These are phyloP conservation scores for Haplosporangium sp. DNA, from an alignment of 371 early-diverging fungal species.

Conservation along the genomic window DNA sequence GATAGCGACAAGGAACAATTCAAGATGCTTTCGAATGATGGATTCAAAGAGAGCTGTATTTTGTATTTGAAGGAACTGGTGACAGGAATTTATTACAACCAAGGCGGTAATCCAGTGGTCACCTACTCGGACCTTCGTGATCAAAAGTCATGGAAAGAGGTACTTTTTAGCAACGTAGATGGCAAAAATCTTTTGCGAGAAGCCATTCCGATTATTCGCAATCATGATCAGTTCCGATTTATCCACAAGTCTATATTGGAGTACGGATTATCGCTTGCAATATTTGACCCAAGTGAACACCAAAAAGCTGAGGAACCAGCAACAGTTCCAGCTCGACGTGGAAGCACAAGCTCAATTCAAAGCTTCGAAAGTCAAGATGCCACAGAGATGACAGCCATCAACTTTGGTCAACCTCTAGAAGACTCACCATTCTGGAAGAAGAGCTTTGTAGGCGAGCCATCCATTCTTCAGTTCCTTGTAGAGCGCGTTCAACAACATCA, in stretches of 20 bases:
- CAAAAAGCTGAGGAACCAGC: too few species aligned
- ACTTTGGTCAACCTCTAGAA: too few species aligned
- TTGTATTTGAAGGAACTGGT: background rate
- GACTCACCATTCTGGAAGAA: too few species aligned
- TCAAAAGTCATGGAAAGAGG: background rate
- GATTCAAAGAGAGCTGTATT: background rate
- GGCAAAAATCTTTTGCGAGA: background rate
- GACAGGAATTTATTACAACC: background rate
- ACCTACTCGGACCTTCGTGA: background rate
- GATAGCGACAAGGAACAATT: background rate
- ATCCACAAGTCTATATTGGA: background rate
- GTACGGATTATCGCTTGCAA: background rate
- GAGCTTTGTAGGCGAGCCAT: too few species aligned
- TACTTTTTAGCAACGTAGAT: background rate
- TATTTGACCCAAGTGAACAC: slow-evolving; percentile 2
- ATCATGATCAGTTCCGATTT: background rate
- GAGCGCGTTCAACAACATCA: too few species aligned
- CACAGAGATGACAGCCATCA: too few species aligned
- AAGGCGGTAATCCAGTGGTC: background rate
- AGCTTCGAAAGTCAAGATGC: too few species aligned
- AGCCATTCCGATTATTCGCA: background rate
- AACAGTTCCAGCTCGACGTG: too few species aligned
- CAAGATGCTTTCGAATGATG: background rate
- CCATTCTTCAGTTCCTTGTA: too few species aligned
- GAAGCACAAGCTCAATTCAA: too few species aligned